phyloP scores from a whole-genome alignment of 2,329 filamentous ascomycete genomes.

The Pseudogymnoascus sp. region DNA sequence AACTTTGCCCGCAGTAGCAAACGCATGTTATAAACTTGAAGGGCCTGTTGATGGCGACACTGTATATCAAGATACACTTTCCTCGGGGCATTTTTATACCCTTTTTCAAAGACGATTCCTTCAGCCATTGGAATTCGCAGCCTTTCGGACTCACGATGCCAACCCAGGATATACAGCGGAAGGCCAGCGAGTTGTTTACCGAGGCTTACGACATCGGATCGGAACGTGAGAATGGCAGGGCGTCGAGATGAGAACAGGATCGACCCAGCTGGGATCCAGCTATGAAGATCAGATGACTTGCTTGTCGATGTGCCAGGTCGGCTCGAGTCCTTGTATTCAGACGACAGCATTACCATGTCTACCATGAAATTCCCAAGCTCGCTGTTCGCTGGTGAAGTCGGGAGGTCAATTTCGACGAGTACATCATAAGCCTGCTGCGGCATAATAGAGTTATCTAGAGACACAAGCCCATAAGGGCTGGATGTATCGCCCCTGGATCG shows the following conservation, averaged over 20 bases:
- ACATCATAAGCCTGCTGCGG: constrained; percentile 79
- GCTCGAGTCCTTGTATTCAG: constrained; percentile 29
- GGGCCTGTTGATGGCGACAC: constrained; percentile 37
- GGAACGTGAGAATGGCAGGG: constrained; percentile 70
- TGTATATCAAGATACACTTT: constrained; percentile 38
- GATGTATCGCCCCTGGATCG: constrained; percentile 30
- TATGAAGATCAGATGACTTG: constrained; percentile 24
- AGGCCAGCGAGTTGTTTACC: constrained; percentile 54
- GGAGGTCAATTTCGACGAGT: constrained; percentile 63
- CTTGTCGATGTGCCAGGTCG: constrained; percentile 14
- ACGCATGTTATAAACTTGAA: constrained; percentile 67
- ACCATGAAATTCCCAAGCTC: constrained; percentile 92
- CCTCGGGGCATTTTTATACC: constrained; percentile 36
- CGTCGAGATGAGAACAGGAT: constrained; percentile 59
- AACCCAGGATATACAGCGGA: constrained; percentile 60
- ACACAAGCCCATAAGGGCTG: constrained; percentile 27
- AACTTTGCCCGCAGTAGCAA: constrained; percentile 68
- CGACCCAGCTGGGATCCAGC: constrained; percentile 21
- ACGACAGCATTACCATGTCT: constrained; percentile 58
- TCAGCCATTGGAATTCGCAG: constrained; percentile 67
- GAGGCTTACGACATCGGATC: constrained; percentile 57
- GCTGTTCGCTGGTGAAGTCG: constrained; percentile 67
- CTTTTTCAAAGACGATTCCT: constrained; percentile 50
- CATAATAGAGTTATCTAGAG: constrained; percentile 43
- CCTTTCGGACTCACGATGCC: constrained; percentile 52